Conservation (phyloP, 2,329 filamentous ascomycete species). For the Parafenestella ontariensis region DNA sequence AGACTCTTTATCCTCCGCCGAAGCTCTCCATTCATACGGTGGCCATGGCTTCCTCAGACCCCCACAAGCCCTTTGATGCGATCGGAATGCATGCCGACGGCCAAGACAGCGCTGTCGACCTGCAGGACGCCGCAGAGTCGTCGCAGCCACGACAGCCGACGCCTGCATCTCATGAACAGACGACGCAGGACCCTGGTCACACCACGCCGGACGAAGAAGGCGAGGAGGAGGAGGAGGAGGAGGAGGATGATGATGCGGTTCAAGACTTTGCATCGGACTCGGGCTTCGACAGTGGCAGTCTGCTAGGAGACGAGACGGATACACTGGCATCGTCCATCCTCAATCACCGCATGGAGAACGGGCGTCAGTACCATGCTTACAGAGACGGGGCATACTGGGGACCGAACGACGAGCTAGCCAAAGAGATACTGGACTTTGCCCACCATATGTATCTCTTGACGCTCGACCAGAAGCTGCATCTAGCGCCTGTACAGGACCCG, state of each 20-base stretch:
- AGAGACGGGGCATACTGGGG: conserved; percentile 49
- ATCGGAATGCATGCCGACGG: conserved; percentile 20
- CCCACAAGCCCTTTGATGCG: conserved; percentile 19
- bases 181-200: background rate
- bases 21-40: background rate
- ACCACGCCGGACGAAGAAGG: conserved; percentile 2
- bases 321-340: conserved; percentile 46
- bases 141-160: conserved; percentile 3
- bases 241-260: conserved; percentile 1
- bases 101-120: conserved; percentile 33
- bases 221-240: background rate
- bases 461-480: conserved; percentile 42
- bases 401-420: conserved; percentile 53
- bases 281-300: conserved; percentile 46
- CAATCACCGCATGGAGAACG: conserved; percentile 48
- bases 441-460: conserved; percentile 49
- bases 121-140: conserved; percentile 17
- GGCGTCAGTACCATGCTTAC: conserved; percentile 47
- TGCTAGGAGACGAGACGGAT: conserved; percentile 46
- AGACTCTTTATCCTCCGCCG: background rate
- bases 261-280: conserved; percentile 39
- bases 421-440: conserved; percentile 55
- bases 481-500: conserved; percentile 42
- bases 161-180: conserved; percentile 3
- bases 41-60: conserved; percentile 16